Evolutionary conservation across 2,329 filamentous ascomycete species (phyloP).

Genomic region (Neofusicoccum parvum): DNA sequence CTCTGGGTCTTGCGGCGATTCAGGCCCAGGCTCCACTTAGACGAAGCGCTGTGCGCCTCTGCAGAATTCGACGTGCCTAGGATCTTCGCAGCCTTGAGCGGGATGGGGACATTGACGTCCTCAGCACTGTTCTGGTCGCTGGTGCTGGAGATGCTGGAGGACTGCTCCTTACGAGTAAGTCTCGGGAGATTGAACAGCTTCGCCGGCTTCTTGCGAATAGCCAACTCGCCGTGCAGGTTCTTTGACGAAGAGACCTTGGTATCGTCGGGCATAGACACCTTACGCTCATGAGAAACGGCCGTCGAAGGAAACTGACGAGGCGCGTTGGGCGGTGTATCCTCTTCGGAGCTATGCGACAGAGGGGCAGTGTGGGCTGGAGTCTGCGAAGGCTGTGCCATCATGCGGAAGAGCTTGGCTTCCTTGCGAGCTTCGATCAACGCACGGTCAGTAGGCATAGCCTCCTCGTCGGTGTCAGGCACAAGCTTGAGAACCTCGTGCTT

Average conservation of each 20-base stretch:
- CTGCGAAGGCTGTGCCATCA: constrained; percentile 29
- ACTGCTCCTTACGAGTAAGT: not conserved
- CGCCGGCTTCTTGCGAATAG: not conserved
- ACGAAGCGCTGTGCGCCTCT: not conserved
- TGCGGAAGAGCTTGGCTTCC: constrained; percentile 39
- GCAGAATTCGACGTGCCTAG: not conserved
- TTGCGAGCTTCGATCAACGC: constrained; percentile 43
- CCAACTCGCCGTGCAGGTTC: not conserved
- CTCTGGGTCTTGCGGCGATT: constrained; percentile 4
- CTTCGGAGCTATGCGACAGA: not conserved
- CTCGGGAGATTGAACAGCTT: not conserved
- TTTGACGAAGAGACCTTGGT: not conserved
- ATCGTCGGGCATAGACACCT: not conserved
- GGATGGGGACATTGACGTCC: not conserved
- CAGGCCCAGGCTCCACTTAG: not conserved
- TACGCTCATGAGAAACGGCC: not conserved
- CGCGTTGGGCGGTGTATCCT: constrained; percentile 1
- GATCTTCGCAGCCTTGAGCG: not conserved
- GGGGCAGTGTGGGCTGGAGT: not conserved
- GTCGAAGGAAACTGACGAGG: not conserved
- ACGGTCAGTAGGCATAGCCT: constrained; percentile 40
- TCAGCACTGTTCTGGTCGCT: not conserved
- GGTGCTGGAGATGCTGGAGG: not conserved
- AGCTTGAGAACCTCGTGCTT: constrained; percentile 24
- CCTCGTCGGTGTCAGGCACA: constrained; percentile 13